phyloP scores from a whole-genome alignment of 352 stramenopile genomes.

The Globisporangium spiculum region DNA sequence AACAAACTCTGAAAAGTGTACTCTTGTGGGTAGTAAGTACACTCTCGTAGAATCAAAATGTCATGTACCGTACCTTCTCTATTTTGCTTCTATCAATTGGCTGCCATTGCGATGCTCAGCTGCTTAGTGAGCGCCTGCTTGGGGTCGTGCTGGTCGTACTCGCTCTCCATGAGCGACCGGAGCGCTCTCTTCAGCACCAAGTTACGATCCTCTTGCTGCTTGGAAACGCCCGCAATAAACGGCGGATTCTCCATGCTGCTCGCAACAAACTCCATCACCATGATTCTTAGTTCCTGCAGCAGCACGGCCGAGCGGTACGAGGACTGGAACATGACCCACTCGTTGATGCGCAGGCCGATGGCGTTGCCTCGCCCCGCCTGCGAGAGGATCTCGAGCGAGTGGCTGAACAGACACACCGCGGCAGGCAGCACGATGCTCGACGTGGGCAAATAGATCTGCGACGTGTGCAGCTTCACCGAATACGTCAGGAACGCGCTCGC shows the following conservation, averaged over 20 bases:
- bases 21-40: no score
- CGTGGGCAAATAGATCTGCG: constrained; percentile 72
- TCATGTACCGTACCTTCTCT: neutral
- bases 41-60: no score
- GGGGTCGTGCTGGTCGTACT: constrained; percentile 48
- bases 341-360: constrained; percentile 61
- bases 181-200: constrained; percentile 29
- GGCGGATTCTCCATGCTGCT: constrained; percentile 36
- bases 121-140: constrained; percentile 46
- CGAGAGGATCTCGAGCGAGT: constrained; percentile 52
- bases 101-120: constrained; percentile 11
- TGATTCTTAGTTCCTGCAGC: constrained; percentile 42
- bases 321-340: constrained; percentile 63
- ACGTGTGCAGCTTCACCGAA: constrained; percentile 80
- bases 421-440: constrained; percentile 62
- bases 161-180: constrained; percentile 34
- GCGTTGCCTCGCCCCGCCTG: constrained; percentile 33
- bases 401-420: constrained; percentile 70
- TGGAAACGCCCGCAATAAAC: constrained; percentile 1
- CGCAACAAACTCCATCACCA: constrained; percentile 31
- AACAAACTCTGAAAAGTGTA: no score
- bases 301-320: constrained; percentile 56
- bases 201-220: constrained; percentile 8
- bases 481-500: constrained; percentile 72
- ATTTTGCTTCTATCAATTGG: neutral